Percentiles rank a stretch among this genome's conserved stretches.
These are phyloP conservation scores for Vitis hybrid DNA, from an alignment of 177 flowering plant species.

Conservation along the genomic window DNA sequence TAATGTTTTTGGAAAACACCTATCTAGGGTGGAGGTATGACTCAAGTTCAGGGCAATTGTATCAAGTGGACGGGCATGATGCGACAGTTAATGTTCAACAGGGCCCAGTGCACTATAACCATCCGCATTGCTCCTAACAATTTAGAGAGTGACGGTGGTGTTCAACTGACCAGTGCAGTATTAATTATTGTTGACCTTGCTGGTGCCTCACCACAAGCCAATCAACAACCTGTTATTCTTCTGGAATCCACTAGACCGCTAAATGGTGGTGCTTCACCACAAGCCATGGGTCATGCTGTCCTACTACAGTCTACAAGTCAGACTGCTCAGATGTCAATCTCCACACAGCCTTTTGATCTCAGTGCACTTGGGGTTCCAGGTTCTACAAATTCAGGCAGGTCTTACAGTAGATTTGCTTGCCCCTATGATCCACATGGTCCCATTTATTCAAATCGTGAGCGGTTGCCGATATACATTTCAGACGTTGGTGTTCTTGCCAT, in stretches of 20 bases:
- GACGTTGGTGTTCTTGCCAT: too few species aligned
- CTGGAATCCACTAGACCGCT: too few species aligned
- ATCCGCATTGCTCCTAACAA: slow-evolving; percentile 21
- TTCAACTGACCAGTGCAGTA: slow-evolving; percentile 30
- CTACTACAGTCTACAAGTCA: slow-evolving; percentile 41
- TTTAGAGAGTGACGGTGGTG: slow-evolving; percentile 22
- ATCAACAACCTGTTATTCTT: too few species aligned
- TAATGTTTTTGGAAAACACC: slow-evolving; percentile 38
- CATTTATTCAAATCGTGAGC: too few species aligned
- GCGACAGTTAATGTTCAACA: slow-evolving; percentile 33
- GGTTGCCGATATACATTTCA: too few species aligned
- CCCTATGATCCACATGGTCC: too few species aligned
- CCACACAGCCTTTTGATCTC: slow-evolving; percentile 89
- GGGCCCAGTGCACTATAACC: neutral
- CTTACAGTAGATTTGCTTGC: too few species aligned
- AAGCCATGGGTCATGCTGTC: slow-evolving; percentile 7
- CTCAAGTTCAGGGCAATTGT: slow-evolving; percentile 74
- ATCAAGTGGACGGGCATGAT: slow-evolving; percentile 54
- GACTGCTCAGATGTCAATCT: slow-evolving; percentile 29
- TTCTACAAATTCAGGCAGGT: slow-evolving; percentile 38
- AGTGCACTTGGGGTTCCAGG: slow-evolving; percentile 73
- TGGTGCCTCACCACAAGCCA: slow-evolving; percentile 43
- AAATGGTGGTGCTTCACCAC: too few species aligned
- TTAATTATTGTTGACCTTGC: slow-evolving; percentile 87
- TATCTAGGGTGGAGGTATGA: slow-evolving; percentile 92